phyloP scores from a whole-genome alignment of 2,329 filamentous ascomycete genomes.

The Fusarium pseudonygamai region DNA sequence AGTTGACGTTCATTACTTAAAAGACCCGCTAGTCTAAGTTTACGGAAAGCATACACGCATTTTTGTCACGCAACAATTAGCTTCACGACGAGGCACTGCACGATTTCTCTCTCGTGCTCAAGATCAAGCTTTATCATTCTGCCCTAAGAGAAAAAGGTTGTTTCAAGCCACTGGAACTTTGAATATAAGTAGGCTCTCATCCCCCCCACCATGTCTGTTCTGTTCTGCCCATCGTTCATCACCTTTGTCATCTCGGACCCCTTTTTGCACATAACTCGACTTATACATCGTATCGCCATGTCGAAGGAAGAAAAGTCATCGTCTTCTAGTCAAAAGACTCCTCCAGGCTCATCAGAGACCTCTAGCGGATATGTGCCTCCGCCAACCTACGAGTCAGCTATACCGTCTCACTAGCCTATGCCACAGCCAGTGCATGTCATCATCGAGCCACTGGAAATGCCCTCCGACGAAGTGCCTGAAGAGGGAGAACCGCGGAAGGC shows the following conservation, averaged over 20 bases:
- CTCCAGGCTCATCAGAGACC: background rate
- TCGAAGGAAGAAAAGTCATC: background rate
- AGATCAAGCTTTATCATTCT: background rate
- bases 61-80: background rate
- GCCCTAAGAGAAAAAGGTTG: too few species aligned
- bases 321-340: background rate
- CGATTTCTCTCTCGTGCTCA: background rate
- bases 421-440: background rate
- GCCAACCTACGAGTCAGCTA: background rate
- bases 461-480: background rate
- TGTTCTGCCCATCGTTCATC: background rate
- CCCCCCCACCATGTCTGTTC: background rate
- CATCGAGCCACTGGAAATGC: background rate
- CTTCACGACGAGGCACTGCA: background rate
- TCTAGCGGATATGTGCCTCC: background rate
- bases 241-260: background rate
- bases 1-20: background rate
- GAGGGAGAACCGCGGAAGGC: too few species aligned
- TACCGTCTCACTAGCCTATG: background rate
- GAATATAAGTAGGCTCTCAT: too few species aligned
- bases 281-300: background rate
- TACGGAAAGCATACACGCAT: background rate
- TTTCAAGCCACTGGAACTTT: too few species aligned
- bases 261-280: background rate
- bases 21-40: background rate